Evolutionary conservation across 2,329 filamentous ascomycete genomes (phyloP).

Genomic region (Trichophyton verrucosum): DNA sequence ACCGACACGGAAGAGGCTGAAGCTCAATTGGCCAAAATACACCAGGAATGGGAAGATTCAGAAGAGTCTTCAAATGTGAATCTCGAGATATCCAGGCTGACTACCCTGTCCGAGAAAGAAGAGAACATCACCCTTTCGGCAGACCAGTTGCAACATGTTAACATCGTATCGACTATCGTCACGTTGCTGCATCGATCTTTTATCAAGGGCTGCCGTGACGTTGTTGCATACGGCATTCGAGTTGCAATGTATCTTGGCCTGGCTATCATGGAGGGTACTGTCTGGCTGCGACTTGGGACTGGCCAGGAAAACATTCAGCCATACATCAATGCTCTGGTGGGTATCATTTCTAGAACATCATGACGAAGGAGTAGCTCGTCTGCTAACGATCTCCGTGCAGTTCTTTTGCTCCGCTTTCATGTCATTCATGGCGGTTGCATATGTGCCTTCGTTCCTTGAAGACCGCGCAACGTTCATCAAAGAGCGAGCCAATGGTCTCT

Average conservation of each 20-base stretch:
- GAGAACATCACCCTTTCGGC: conserved; percentile 13
- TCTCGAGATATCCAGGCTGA: conserved; percentile 18
- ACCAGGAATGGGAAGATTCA: conserved; percentile 45
- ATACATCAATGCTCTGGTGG: conserved; percentile 64
- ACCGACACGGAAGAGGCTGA: conserved; percentile 34
- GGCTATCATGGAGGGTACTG: conserved; percentile 77
- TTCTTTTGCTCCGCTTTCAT: conserved; percentile 65
- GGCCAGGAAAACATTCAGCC: conserved; percentile 64
- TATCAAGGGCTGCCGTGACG: conserved; percentile 72
- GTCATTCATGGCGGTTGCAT: conserved; percentile 73
- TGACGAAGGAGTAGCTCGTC: not conserved
- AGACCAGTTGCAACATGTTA: conserved; percentile 26
- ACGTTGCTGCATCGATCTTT: conserved; percentile 65
- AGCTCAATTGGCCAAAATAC: conserved; percentile 42
- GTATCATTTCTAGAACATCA: conserved; percentile 13
- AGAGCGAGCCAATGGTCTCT: conserved; percentile 70
- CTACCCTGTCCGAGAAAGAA: conserved; percentile 19
- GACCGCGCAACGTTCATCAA: conserved; percentile 61
- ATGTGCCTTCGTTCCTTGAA: conserved; percentile 73
- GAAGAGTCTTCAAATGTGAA: conserved; percentile 24
- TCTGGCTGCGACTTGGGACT: conserved; percentile 62
- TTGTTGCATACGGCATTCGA: conserved; percentile 72
- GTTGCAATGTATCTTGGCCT: conserved; percentile 70
- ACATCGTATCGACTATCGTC: conserved; percentile 40
- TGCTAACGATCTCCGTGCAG: conserved; percentile 15